phyloP scores from a whole-genome alignment of 306 rosid species.

The Prunus salicina region DNA sequence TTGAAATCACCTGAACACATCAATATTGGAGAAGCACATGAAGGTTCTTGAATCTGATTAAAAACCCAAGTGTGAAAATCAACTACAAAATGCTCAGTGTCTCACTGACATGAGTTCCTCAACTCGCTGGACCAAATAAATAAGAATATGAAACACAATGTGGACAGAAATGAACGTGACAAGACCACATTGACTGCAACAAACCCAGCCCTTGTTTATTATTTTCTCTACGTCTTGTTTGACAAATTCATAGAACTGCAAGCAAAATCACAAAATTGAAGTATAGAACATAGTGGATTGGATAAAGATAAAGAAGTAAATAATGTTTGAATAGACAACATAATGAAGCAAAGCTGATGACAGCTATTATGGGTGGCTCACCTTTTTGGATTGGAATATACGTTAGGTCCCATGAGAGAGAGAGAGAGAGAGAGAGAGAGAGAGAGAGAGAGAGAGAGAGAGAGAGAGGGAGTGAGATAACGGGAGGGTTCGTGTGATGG shows the following conservation, averaged over 20 bases:
- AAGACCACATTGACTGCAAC: conserved; percentile 1
- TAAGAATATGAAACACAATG: background rate
- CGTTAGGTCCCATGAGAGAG: background rate
- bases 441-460: no score
- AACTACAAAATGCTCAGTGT: background rate
- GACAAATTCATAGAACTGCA: conserved; percentile 26
- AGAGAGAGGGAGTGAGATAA: no score
- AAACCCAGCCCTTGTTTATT: background rate
- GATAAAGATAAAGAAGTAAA: conserved; percentile 13
- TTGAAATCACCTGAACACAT: conserved; percentile 17
- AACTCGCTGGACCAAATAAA: conserved; percentile 1
- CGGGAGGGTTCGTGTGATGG: background rate
- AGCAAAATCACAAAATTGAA: conserved; percentile 10
- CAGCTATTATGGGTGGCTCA: conserved; percentile 31
- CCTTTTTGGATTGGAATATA: background rate
- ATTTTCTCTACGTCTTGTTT: conserved; percentile 11
- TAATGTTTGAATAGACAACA: background rate
- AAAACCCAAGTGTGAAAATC: background rate
- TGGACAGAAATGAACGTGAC: background rate
- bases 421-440: background rate
- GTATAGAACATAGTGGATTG: background rate
- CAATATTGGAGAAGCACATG: background rate
- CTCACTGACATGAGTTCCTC: conserved; percentile 8
- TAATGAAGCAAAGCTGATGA: conserved; percentile 9
- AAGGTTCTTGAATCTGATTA: background rate